Percentiles rank a stretch among this genome's conserved stretches.
phyloP scores from a whole-genome alignment of 768 basidiomycete genomes.

The Coprinopsis cinerea region DNA sequence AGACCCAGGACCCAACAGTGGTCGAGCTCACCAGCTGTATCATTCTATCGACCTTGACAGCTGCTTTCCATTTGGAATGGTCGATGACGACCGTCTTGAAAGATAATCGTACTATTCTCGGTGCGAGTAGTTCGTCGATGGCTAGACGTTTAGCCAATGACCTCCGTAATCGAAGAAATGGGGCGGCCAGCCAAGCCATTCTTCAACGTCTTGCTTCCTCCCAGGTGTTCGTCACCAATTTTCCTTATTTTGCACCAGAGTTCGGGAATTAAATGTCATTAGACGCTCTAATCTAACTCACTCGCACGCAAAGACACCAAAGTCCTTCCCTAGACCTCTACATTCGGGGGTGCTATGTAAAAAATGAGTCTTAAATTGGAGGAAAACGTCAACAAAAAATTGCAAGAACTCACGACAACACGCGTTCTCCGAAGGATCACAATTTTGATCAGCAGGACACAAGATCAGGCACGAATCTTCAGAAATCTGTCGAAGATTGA shows the following conservation, averaged over 20 bases:
- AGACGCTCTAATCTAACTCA: slow-evolving; percentile 9
- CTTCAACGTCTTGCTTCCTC: slow-evolving; percentile 56
- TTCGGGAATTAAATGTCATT: slow-evolving; percentile 21
- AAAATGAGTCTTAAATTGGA: slow-evolving; percentile 7
- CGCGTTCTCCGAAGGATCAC: slow-evolving; percentile 62
- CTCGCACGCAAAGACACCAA: slow-evolving; percentile 1
- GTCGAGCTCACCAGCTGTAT: slow-evolving; percentile 62
- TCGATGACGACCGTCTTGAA: slow-evolving; percentile 50
- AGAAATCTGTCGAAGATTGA: slow-evolving; percentile 32
- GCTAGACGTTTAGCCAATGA: slow-evolving; percentile 63
- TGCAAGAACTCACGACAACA: slow-evolving; percentile 65
- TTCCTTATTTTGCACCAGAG: slow-evolving; percentile 57
- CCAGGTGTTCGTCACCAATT: slow-evolving; percentile 64
- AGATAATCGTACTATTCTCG: slow-evolving; percentile 46
- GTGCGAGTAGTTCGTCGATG: slow-evolving; percentile 58
- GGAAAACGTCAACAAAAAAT: slow-evolving; percentile 1
- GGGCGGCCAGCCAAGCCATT: slow-evolving; percentile 46
- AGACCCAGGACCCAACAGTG: slow-evolving; percentile 44
- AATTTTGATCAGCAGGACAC: slow-evolving; percentile 65
- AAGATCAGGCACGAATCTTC: slow-evolving; percentile 64
- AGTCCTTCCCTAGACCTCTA: slow-evolving; percentile 30
- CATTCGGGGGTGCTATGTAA: slow-evolving; percentile 38
- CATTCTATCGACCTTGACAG: slow-evolving; percentile 59
- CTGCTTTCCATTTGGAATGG: slow-evolving; percentile 67
- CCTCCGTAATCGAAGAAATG: slow-evolving; percentile 45